phyloP scores from a whole-genome alignment of 2,329 filamentous ascomycete species.

The Aspergillus neoniger region DNA sequence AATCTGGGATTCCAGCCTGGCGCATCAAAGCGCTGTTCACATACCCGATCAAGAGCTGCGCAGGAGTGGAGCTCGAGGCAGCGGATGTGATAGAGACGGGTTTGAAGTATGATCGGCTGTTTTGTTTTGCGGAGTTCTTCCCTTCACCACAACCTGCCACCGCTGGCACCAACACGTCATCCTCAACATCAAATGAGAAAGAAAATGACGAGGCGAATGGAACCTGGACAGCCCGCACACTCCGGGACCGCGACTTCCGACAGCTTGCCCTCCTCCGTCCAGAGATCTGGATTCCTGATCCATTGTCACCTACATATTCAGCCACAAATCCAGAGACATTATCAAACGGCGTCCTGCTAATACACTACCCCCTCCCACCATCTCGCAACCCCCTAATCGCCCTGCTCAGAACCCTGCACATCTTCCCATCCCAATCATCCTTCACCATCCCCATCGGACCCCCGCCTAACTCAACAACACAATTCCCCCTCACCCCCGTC shows the following conservation, averaged over 20 bases:
- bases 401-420: conserved; percentile 18
- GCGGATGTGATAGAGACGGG: conserved; percentile 68
- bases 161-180: background rate
- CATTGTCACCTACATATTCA: conserved; percentile 45
- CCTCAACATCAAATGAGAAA: background rate
- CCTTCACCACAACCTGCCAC: conserved; percentile 35
- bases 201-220: conserved; percentile 27
- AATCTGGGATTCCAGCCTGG: conserved; percentile 41
- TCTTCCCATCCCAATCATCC: conserved; percentile 42
- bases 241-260: conserved; percentile 52
- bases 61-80: conserved; percentile 69
- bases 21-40: conserved; percentile 70
- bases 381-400: conserved; percentile 10
- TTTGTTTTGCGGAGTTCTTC: conserved; percentile 69
- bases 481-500: conserved; percentile 51
- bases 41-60: conserved; percentile 83
- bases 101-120: conserved; percentile 77
- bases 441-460: conserved; percentile 58
- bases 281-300: conserved; percentile 62
- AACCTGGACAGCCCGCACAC: conserved; percentile 48
- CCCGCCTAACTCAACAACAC: conserved; percentile 44
- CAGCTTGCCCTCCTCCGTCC: conserved; percentile 69
- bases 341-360: conserved; percentile 55
- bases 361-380: conserved; percentile 45
- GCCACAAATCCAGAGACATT: conserved; percentile 49